Conservation (phyloP, 1,139 yeast genomes). For the Scheffersomyces titani region DNA sequence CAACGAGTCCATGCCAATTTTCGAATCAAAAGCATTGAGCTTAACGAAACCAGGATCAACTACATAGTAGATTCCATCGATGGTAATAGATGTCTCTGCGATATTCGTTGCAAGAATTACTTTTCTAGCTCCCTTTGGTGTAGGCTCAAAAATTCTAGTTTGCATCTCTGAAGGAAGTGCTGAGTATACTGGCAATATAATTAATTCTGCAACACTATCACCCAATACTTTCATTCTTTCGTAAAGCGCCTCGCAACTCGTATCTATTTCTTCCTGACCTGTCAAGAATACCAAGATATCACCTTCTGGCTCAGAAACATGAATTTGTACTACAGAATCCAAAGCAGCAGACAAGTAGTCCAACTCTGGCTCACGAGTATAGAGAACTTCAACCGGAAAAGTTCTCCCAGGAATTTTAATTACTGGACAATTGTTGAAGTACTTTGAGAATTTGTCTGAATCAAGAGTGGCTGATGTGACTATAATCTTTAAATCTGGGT, state of each 20-base stretch:
- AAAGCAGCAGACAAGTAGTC: conserved; percentile 84
- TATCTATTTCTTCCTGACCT: conserved; percentile 92
- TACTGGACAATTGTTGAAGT: conserved; percentile 79
- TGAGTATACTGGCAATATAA: conserved; percentile 86
- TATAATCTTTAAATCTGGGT: conserved; percentile 77
- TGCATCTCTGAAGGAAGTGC: conserved; percentile 78
- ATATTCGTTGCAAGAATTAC: conserved; percentile 79
- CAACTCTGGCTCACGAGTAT: conserved; percentile 77
- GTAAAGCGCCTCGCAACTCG: conserved; percentile 74
- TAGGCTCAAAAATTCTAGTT: conserved; percentile 69
- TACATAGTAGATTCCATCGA: conserved; percentile 76
- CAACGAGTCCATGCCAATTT: conserved; percentile 75
- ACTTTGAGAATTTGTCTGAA: conserved; percentile 75
- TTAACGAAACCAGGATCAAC: conserved; percentile 83
- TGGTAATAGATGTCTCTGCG: conserved; percentile 66
- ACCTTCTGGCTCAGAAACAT: conserved; percentile 73
- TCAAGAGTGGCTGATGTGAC: conserved; percentile 94
- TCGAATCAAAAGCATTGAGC: conserved; percentile 73
- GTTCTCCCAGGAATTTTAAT: conserved; percentile 86
- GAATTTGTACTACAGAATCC: conserved; percentile 82
- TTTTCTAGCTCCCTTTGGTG: conserved; percentile 69
- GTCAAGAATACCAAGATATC: conserved; percentile 85
- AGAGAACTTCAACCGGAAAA: conserved; percentile 80
- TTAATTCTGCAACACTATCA: conserved; percentile 60
- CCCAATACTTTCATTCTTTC: conserved; percentile 71